Base-by-base conservation (phyloP, 2,329 filamentous ascomycete genomes). In the Fusarium sp. region DNA sequence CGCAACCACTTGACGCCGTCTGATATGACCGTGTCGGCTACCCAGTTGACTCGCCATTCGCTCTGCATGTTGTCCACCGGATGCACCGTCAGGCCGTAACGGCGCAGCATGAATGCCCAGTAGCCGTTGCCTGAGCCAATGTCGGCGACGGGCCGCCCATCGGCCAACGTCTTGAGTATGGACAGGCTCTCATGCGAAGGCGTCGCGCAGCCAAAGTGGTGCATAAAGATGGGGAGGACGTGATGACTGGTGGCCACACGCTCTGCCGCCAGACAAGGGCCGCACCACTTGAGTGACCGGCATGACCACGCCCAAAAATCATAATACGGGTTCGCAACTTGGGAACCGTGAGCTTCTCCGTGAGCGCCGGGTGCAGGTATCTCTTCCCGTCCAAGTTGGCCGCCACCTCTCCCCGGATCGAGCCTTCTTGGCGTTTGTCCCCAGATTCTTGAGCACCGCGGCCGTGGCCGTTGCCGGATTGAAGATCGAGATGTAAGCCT, bases 201-300 rank as follows among this genome's bases (percentile, higher is more conserved):
- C 23, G 91, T 91, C 2, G 89, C 89, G 82, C 93, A 95, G 60
- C 92, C 92, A 81, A 95, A 95, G 82, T 95, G 93, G 83, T 95
- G 93, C 87, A 94, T 95, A 65, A 94, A 86, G 20, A 95, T 85
- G 3, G 93, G 93, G 10, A 95, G 86, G 8, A 94, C 85, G 76
- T 93, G 92, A 82, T 95, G 93, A 59, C 88, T 89, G 68, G 86
- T 87, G 62, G 85, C 86, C 5, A 88, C 87, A 30, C 85, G 82
- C 18, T 85, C 85, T 4, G 91, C 89, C 39, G 83, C 82, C 16
- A 84, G 81, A 78, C 88, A 83, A 4, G 92, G 90, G 2, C 92
- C 91, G 59, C 87, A 88, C 91, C 92, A 93, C 82, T 92, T 89
- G 9, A 95, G 85, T 70, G 87, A 87, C 32, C 88, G 87, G 76